phyloP scores from a whole-genome alignment of 2,329 filamentous ascomycete genomes.

The Karstenula rhodostoma region DNA sequence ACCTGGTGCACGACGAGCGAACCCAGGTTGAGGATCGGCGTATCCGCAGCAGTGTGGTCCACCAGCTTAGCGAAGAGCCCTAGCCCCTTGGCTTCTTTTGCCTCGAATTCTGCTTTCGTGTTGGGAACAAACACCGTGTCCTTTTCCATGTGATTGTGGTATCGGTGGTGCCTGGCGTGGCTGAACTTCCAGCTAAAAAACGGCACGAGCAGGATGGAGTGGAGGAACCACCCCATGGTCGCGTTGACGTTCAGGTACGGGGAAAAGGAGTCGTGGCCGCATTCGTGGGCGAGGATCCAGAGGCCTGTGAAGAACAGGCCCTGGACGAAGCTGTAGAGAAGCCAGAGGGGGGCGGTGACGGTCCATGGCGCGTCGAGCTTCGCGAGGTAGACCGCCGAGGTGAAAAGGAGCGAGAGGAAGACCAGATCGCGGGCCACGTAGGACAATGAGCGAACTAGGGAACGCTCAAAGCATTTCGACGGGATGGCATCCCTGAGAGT shows the following conservation, averaged over 20 bases:
- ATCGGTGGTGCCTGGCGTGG: slow-evolving; percentile 74
- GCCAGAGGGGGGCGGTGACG: slow-evolving; percentile 54
- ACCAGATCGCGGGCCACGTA: slow-evolving; percentile 35
- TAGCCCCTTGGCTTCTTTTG: neutral
- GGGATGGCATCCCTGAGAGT: slow-evolving; percentile 35
- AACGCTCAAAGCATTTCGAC: slow-evolving; percentile 35
- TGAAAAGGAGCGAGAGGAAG: slow-evolving; percentile 13
- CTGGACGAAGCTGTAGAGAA: slow-evolving; percentile 68
- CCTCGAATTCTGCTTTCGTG: neutral
- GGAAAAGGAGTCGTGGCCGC: slow-evolving; percentile 75
- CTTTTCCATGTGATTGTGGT: slow-evolving; percentile 71
- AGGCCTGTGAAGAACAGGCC: slow-evolving; percentile 72
- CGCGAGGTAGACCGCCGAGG: slow-evolving; percentile 14
- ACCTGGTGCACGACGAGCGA: slow-evolving; percentile 68
- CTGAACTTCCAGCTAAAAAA: slow-evolving; percentile 79
- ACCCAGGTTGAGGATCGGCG: slow-evolving; percentile 63
- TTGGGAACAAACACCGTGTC: slow-evolving; percentile 55
- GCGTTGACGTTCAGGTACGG: slow-evolving; percentile 65
- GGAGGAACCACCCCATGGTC: slow-evolving; percentile 68
- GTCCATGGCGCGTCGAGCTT: slow-evolving; percentile 24
- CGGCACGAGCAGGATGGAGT: slow-evolving; percentile 72
- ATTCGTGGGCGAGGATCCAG: slow-evolving; percentile 74
- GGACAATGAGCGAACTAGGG: slow-evolving; percentile 30
- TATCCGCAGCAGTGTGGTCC: slow-evolving; percentile 61
- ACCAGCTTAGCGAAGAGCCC: slow-evolving; percentile 30